Evolutionary conservation across 2,329 filamentous ascomycete species (phyloP), one percentile per base, ranked within the genome.

Genomic region (Exophiala sp.): DNA sequence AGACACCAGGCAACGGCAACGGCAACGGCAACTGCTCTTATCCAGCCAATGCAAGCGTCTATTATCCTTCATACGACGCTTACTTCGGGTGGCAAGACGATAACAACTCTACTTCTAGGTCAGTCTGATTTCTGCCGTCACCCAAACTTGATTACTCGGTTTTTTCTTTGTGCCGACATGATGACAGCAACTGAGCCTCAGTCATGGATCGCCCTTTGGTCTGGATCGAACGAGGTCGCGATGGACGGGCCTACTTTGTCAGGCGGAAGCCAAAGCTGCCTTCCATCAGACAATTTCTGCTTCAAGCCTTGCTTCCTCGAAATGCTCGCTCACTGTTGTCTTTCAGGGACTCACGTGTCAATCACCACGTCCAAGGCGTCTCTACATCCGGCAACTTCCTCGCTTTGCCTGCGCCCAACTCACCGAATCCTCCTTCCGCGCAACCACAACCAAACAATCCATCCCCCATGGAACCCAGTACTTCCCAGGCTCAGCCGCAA

Each of bases 241-340:
- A 57, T 23, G 57, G 57, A 11, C 58, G 47, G 43, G 42, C 50
- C 11, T 60, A 52, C 43, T 59, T 49, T 35, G 58, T 60, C 30
- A 50, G 56, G 35, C 44, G 42, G 32, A 58, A 59, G 43, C 43
- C 48, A 21, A 45, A 51, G 21, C 32, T 18, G 22, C 43, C 39
- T 16, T 55, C 49, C n/a, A 22, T 37, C 14, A 23, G 37, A 11
- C 23, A 43, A 23, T n/a, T 38, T 14, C 29, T 58, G 22, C 18
- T 37, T 24, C 24, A 48, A 37, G 32, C 40, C 16, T 30, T 58
- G 46, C 38, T 53, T 35, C 49, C 49, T 24, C 42, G 38, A 48
- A 46, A 29, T 23, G 9, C 49, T 44, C 52, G 52, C 55, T 58
- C 52, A 58, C 46, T 53, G 34, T 55, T 53, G 29, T 41, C 46